These are phyloP conservation scores for Vickermania ingenoplastis DNA, from an alignment of 208 protist species.

Conservation along the genomic window DNA sequence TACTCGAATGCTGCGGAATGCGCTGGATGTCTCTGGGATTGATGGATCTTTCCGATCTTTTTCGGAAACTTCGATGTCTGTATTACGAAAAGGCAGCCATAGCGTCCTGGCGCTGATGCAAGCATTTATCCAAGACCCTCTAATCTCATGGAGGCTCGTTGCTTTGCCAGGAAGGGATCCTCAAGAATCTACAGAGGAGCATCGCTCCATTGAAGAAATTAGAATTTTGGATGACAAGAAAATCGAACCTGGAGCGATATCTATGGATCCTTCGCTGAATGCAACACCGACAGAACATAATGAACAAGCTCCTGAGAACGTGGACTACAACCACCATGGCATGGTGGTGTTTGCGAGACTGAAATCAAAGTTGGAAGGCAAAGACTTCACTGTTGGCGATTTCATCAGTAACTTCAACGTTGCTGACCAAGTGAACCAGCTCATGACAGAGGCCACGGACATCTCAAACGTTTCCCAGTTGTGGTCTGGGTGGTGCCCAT, in stretches of 20 bases:
- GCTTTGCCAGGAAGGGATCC: slow-evolving; percentile 65
- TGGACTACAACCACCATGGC: slow-evolving; percentile 77
- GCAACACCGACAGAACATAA: neutral
- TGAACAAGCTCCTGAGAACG: slow-evolving; percentile 29
- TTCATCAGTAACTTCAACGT: slow-evolving; percentile 39
- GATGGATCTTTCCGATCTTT: slow-evolving; percentile 96
- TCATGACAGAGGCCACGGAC: slow-evolving; percentile 79
- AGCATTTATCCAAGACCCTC: slow-evolving; percentile 99
- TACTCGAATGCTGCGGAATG: slow-evolving; percentile 98
- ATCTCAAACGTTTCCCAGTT: slow-evolving; percentile 83
- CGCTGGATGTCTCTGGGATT: slow-evolving; percentile 98
- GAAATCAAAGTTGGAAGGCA: slow-evolving; percentile 72
- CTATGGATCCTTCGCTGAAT: slow-evolving; percentile 20
- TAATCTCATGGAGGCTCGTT: slow-evolving; percentile 98
- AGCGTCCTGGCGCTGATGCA: slow-evolving; percentile 98
- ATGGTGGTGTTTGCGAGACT: slow-evolving; percentile 72
- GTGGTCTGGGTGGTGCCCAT: slow-evolving; percentile 88
- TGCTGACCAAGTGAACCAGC: slow-evolving; percentile 63
- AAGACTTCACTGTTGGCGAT: slow-evolving; percentile 43
- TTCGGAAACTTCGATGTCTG: slow-evolving; percentile 95
- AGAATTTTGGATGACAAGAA: slow-evolving; percentile 22
- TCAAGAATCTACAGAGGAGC: slow-evolving; percentile 42
- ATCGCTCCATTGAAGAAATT: slow-evolving; percentile 72
- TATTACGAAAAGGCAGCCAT: slow-evolving; percentile 97
- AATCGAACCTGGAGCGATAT: slow-evolving; percentile 9